Evolutionary conservation across 2,329 filamentous ascomycete species (phyloP).

Genomic region (Alternaria sp.): DNA sequence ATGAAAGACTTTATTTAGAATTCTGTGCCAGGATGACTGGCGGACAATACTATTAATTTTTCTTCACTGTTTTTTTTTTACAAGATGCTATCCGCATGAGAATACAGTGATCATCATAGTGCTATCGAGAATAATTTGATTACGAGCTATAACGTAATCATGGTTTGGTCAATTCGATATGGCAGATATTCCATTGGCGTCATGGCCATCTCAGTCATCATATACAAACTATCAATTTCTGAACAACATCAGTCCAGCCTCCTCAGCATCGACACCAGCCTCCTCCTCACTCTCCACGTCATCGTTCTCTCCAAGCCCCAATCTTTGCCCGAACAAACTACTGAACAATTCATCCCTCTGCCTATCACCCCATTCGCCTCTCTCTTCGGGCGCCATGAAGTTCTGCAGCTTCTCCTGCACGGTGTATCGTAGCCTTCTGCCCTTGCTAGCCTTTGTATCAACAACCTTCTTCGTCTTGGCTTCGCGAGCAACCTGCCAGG

Average conservation of each 20-base stretch:
- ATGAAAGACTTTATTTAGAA: background rate
- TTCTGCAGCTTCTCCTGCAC: conserved; percentile 98
- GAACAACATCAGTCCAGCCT: conserved; percentile 52
- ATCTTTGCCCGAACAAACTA: conserved; percentile 58
- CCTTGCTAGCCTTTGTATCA: conserved; percentile 94
- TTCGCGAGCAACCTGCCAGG: conserved; percentile 74
- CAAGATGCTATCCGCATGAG: background rate
- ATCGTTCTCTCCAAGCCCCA: conserved; percentile 56
- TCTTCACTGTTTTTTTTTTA: background rate
- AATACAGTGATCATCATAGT: background rate
- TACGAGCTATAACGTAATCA: background rate
- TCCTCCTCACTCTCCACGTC: conserved; percentile 47
- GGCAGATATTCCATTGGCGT: background rate
- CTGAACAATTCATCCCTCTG: conserved; percentile 73
- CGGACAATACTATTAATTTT: background rate
- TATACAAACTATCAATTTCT: conserved; percentile 33
- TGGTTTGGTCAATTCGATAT: background rate
- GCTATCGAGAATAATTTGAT: background rate
- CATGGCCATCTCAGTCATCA: background rate
- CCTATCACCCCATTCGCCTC: conserved; percentile 78
- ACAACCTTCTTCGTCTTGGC: conserved; percentile 86
- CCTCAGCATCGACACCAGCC: conserved; percentile 46
- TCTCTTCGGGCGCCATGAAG: conserved; percentile 93
- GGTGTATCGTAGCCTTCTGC: conserved; percentile 90
- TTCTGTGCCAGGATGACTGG: background rate